Base-by-base conservation (phyloP, 2,329 filamentous ascomycete genomes). In the Ophiostoma fasciatum region DNA sequence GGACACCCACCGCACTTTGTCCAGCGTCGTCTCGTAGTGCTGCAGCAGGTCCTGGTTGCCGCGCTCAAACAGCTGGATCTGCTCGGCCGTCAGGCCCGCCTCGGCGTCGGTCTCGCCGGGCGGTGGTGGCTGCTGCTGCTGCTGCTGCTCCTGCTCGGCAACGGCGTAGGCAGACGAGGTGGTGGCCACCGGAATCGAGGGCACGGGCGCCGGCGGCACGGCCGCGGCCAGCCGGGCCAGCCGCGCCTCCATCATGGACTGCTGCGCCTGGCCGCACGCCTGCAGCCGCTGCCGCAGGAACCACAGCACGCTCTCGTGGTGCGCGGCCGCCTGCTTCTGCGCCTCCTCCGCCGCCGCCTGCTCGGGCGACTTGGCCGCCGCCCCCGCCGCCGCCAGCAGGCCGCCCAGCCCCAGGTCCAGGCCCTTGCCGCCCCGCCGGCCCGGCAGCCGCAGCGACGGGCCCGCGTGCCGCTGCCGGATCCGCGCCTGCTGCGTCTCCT, bases 21-120 rank as follows among this genome's bases (percentile, higher is more conserved):
- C 80, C 53, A 96, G 63, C n/a, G 82, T 85, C 59, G 81, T 84
- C 57, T 94, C 84, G 56, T 92, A 94, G 57, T 94, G 82, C 56
- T 81, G 82, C 48, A 96, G 67, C 77, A 98, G 85, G 44, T 83
- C 78, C 56, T 85, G 78, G 52, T 96, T 94, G 52, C 92, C 87
- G 57, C 84, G 73, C 47, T 88, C 87, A 60, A 98, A 96, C 52
- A 94, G 71, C 55, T 94, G 88, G 35, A 90, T 63, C 57, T 96
- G 88, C 52, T 94, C 85, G 17, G 76, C 67, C 14, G 80, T 83
- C 42, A 94, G 62, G 43, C 76, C 71, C 28, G 73, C 34, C 42
- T 43, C 41, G 48, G 49, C 45, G 38, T 46, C 41, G 20, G 31
- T 37, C 41, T 42, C 37, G 37, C 40, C 14, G 7, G 12, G 36